Evolutionary conservation across 805 yeast genomes (phyloP).

Genomic region (Priceomyces haplophilus): DNA sequence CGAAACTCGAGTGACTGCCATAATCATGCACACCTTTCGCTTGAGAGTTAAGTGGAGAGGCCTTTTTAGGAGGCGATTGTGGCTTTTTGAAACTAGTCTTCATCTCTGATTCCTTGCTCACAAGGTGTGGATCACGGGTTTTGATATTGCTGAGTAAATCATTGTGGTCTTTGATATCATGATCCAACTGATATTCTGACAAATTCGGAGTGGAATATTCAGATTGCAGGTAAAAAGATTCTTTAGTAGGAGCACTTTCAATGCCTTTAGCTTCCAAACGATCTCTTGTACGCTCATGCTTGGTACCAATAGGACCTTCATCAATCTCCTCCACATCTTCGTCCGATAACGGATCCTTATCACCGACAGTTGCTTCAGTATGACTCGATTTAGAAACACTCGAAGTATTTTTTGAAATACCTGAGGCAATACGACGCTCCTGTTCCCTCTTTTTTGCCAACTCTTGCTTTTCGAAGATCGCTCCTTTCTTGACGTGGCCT

Average conservation of each 20-base stretch:
- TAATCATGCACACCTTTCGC: not conserved
- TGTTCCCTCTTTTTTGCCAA: slow-evolving; percentile 7
- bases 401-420: not conserved
- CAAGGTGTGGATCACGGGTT: slow-evolving; percentile 34
- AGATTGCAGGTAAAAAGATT: slow-evolving; percentile 14
- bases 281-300: not conserved
- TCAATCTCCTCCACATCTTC: slow-evolving; percentile 1
- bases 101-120: slow-evolving; percentile 14
- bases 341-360: not conserved
- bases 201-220: slow-evolving; percentile 43
- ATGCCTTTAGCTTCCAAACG: not conserved
- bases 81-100: slow-evolving; percentile 1
- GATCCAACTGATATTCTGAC: slow-evolving; percentile 42
- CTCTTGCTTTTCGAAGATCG: slow-evolving; percentile 24
- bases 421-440: not conserved
- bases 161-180: slow-evolving; percentile 36
- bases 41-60: not conserved
- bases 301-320: slow-evolving; percentile 2
- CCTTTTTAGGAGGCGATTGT: slow-evolving; percentile 1
- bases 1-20: slow-evolving; percentile 1
- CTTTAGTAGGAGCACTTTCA: not conserved
- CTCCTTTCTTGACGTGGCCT: slow-evolving; percentile 52
- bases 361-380: slow-evolving; percentile 16
- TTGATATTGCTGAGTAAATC: slow-evolving; percentile 34
- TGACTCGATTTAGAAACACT: slow-evolving; percentile 14